phyloP scores from a whole-genome alignment of 2,329 filamentous ascomycete genomes.

The Colletotrichum endophyticum region DNA sequence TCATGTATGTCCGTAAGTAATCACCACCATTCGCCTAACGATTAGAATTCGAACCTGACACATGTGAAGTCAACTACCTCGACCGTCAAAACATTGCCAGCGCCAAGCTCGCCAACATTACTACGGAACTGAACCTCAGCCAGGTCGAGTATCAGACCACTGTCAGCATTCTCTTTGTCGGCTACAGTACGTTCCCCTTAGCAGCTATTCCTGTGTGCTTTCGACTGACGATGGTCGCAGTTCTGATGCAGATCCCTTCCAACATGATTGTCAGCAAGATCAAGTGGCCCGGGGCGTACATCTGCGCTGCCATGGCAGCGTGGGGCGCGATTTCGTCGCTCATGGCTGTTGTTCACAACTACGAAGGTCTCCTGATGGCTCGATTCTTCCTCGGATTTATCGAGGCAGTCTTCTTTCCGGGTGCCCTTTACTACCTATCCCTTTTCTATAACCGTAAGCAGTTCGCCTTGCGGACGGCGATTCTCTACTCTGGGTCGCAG shows the following conservation, averaged over 20 bases:
- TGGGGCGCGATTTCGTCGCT: slow-evolving; percentile 28
- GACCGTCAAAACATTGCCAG: slow-evolving; percentile 36
- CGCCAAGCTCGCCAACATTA: slow-evolving; percentile 34
- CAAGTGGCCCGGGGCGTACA: slow-evolving; percentile 24
- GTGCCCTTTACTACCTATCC: slow-evolving; percentile 41
- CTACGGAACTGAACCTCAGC: slow-evolving; percentile 33
- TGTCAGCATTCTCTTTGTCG: slow-evolving; percentile 38
- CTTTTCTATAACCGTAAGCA: slow-evolving; percentile 45
- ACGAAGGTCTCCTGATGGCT: slow-evolving; percentile 35
- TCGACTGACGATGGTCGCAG: neutral
- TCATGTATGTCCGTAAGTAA: slow-evolving; percentile 28
- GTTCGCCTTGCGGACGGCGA: slow-evolving; percentile 35
- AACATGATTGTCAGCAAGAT: slow-evolving; percentile 33
- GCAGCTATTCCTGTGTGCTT: neutral
- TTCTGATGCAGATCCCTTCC: slow-evolving; percentile 39
- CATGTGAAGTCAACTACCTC: slow-evolving; percentile 25
- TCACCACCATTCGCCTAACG: accelerated
- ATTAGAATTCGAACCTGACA: neutral
- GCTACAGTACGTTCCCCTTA: slow-evolving; percentile 30
- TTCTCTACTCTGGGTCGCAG: slow-evolving; percentile 35
- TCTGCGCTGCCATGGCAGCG: slow-evolving; percentile 24
- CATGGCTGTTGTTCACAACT: slow-evolving; percentile 53
- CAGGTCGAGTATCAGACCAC: slow-evolving; percentile 42
- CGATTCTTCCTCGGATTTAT: slow-evolving; percentile 22
- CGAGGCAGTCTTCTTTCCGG: slow-evolving; percentile 41